Evolutionary conservation across 345 rosid genomes (phyloP).

Genomic region (Zanthoxylum bungeanum): DNA sequence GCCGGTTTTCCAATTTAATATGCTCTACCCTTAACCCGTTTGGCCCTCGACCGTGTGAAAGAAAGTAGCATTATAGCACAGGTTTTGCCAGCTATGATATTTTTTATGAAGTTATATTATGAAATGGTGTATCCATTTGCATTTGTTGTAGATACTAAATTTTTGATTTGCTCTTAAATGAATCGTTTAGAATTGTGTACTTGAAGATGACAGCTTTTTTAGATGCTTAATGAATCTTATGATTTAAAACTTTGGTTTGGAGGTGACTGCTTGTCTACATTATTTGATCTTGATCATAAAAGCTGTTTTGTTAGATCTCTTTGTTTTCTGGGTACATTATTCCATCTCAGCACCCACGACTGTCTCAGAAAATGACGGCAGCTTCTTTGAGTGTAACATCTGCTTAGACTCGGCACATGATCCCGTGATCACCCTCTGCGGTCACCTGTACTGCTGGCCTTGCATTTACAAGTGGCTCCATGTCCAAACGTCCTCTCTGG

Average conservation of each 20-base stretch:
- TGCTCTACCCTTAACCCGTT: neutral
- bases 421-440: conserved; percentile 81
- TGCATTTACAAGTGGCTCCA: conserved; percentile 69
- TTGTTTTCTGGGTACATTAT: neutral
- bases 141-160: neutral
- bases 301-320: neutral
- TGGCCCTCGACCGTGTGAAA: neutral
- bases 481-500: conserved; percentile 37
- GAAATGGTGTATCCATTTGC: neutral
- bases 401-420: conserved; percentile 70
- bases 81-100: neutral
- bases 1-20: neutral
- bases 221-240: neutral
- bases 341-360: conserved; percentile 13
- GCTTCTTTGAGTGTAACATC: conserved; percentile 71
- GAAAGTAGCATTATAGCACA: neutral
- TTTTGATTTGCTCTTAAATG: neutral
- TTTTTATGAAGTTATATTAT: neutral
- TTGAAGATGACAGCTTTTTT: neutral
- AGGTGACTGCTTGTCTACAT: neutral
- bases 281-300: neutral
- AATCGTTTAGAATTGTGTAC: neutral
- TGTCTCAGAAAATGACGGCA: conserved; percentile 31
- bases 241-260: neutral
- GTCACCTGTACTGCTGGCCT: conserved; percentile 89